Conservation (phyloP, 352 stramenopile genomes). For the Detonula confervacea region DNA sequence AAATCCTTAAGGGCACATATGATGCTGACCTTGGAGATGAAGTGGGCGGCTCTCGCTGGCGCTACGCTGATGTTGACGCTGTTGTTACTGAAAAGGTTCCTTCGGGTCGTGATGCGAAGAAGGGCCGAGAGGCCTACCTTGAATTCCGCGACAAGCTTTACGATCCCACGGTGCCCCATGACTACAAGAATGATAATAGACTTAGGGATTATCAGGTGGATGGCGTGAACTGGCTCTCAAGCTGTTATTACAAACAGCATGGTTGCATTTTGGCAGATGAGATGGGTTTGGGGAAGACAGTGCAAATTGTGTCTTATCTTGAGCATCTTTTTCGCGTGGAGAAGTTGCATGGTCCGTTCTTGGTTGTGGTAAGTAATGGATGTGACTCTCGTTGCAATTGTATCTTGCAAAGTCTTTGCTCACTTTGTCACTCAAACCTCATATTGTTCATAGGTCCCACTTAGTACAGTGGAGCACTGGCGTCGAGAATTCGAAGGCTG, state of each 20-base stretch:
- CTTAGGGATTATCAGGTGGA: constrained; percentile 99
- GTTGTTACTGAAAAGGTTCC: constrained; percentile 71
- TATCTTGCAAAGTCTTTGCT: not conserved
- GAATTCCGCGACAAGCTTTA: constrained; percentile 86
- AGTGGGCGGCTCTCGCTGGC: constrained; percentile 82
- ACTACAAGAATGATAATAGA: constrained; percentile 89
- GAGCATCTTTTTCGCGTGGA: constrained; percentile 96
- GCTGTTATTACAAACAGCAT: constrained; percentile 96
- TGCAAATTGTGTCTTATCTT: constrained; percentile 93
- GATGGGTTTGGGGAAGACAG: constrained; percentile 96
- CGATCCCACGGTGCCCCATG: constrained; percentile 78
- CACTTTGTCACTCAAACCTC: not conserved
- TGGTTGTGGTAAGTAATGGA: constrained; percentile 89
- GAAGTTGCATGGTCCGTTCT: constrained; percentile 91
- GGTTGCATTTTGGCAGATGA: constrained; percentile 99
- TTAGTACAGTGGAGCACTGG: constrained; percentile 90
- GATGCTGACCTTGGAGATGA: constrained; percentile 85
- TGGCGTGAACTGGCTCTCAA: constrained; percentile 99
- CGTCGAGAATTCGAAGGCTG: constrained; percentile 89
- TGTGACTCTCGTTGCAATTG: constrained; percentile 87
- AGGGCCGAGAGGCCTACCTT: constrained; percentile 80
- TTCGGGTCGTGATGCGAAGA: constrained; percentile 71
- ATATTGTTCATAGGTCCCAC: constrained; percentile 45
- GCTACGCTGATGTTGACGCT: constrained; percentile 76
- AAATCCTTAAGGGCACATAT: constrained; percentile 77